Conservation (phyloP, 805 yeast genomes). For the Pichia heedii region DNA sequence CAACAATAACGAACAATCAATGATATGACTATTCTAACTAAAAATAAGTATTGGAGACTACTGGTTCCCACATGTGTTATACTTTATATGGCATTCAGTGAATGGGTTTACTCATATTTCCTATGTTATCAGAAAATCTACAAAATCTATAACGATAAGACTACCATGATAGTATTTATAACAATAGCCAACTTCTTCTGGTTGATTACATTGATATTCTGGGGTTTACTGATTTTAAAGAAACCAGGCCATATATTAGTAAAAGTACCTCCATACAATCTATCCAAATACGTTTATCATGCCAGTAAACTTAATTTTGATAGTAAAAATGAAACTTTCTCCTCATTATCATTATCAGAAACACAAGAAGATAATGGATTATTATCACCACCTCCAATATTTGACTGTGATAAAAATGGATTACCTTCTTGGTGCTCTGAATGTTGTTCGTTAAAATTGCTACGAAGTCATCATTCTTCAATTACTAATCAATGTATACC, state of each 20-base stretch:
- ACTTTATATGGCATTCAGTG: constrained; percentile 19
- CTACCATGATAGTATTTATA: constrained; percentile 27
- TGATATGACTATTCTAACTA: neutral
- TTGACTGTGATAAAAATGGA: constrained; percentile 64
- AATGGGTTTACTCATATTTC: constrained; percentile 23
- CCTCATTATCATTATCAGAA: neutral
- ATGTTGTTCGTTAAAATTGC: constrained; percentile 57
- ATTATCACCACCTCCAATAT: constrained; percentile 44
- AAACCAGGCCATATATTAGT: constrained; percentile 52
- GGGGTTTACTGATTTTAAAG: constrained; percentile 35
- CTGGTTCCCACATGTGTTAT: constrained; percentile 12
- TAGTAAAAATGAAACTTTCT: neutral
- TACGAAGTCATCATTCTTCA: constrained; percentile 64
- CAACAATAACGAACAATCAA: neutral
- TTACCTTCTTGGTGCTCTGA: constrained; percentile 66
- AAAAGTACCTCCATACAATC: constrained; percentile 29
- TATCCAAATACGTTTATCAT: constrained; percentile 17
- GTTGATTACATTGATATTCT: constrained; percentile 25
- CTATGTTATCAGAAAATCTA: constrained; percentile 23
- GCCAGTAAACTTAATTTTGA: constrained; percentile 9
- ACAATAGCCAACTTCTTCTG: constrained; percentile 24
- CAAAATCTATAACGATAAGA: constrained; percentile 35
- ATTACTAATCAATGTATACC: constrained; percentile 51
- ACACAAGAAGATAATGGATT: constrained; percentile 8
- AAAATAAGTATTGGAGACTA: neutral